These are phyloP conservation scores for Fomitiporia mediterranea DNA, from an alignment of 1,284 basidiomycete genomes.

Conservation along the genomic window DNA sequence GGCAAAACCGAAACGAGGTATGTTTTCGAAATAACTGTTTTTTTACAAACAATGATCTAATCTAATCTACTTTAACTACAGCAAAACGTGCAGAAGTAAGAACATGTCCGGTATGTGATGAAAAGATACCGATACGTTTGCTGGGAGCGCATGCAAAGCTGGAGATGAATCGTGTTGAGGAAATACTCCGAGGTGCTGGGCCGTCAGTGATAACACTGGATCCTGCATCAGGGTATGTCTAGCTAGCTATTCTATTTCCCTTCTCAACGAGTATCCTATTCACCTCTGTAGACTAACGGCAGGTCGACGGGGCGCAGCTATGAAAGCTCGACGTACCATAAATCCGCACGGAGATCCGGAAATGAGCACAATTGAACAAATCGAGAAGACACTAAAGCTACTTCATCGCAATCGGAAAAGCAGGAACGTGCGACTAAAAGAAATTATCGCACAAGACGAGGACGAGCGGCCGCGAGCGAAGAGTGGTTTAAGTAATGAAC, in stretches of 20 bases:
- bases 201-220: constrained; percentile 41
- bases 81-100: constrained; percentile 69
- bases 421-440: constrained; percentile 56
- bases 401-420: constrained; percentile 63
- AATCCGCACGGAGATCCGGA: constrained; percentile 30
- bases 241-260: constrained; percentile 23
- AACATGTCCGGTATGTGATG: constrained; percentile 66
- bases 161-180: constrained; percentile 61
- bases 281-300: constrained; percentile 33
- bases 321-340: constrained; percentile 57
- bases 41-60: not conserved
- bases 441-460: constrained; percentile 52
- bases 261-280: constrained; percentile 15
- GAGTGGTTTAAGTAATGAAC: constrained; percentile 34
- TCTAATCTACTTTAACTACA: constrained; percentile 26
- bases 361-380: constrained; percentile 36
- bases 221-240: constrained; percentile 30
- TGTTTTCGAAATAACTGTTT: constrained; percentile 1
- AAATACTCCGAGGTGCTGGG: constrained; percentile 58
- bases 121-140: constrained; percentile 64
- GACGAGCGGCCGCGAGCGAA: constrained; percentile 30
- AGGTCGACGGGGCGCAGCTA: constrained; percentile 53
- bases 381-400: constrained; percentile 48
- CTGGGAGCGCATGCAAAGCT: constrained; percentile 56
- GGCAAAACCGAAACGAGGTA: constrained; percentile 19